Evolutionary conservation across 2,329 filamentous ascomycete genomes (phyloP).

Genomic region (Aureobasidium sp.): DNA sequence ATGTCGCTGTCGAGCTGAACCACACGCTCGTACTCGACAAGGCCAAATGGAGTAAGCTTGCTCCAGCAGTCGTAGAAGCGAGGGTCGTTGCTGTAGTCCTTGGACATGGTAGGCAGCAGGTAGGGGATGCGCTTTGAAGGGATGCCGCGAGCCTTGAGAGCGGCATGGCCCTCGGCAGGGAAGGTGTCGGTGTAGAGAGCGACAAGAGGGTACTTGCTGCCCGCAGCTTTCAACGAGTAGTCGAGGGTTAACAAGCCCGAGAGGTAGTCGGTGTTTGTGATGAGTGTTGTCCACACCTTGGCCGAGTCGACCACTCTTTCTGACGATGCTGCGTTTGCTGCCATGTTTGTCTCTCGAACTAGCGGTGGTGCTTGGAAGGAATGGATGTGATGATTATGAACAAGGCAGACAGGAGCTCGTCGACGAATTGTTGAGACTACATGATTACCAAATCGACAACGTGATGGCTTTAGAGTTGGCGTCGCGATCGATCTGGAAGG

Average conservation of each 20-base stretch:
- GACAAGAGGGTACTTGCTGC: conserved; percentile 68
- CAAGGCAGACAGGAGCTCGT: background rate
- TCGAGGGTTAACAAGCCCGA: conserved; percentile 76
- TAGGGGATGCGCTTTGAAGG: conserved; percentile 63
- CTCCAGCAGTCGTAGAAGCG: conserved; percentile 89
- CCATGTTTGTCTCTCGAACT: background rate
- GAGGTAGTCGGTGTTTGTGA: conserved; percentile 78
- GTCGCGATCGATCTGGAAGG: conserved; percentile 7
- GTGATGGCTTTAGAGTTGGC: conserved; percentile 5
- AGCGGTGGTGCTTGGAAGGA: background rate
- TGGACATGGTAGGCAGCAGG: conserved; percentile 58
- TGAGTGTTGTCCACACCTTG: conserved; percentile 73
- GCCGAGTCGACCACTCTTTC: conserved; percentile 25
- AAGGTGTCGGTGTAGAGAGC: conserved; percentile 77
- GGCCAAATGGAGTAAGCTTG: conserved; percentile 72
- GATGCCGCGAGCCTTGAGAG: conserved; percentile 64
- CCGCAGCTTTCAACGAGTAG: conserved; percentile 60
- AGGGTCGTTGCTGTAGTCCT: conserved; percentile 68
- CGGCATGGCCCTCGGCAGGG: conserved; percentile 59
- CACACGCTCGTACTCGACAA: conserved; percentile 69
- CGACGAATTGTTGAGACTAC: background rate
- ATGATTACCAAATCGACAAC: conserved; percentile 10
- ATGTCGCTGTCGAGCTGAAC: conserved; percentile 87
- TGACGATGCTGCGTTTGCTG: background rate
- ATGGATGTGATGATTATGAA: background rate